A percentile compares a stretch with the other conserved stretches of the same genome.
Conservation (phyloP, 2,329 filamentous ascomycete genomes). For the Ophioceras dolichostomum region DNA sequence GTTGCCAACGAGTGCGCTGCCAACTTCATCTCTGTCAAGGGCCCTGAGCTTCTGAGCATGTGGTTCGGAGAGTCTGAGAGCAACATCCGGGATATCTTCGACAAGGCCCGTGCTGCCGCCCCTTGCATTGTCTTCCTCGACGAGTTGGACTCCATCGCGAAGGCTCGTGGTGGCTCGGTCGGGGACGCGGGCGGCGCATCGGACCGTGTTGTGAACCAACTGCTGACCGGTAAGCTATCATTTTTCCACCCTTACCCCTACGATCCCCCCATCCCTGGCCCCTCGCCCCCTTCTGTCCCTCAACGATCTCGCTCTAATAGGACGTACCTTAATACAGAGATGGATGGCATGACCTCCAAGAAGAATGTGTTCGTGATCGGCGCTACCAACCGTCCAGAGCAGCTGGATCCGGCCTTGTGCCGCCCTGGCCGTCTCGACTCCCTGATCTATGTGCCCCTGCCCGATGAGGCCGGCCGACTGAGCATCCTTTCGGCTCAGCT, state of each 20-base stretch:
- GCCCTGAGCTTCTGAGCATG: constrained; percentile 96
- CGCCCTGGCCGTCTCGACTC: constrained; percentile 98
- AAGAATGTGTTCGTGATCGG: constrained; percentile 99
- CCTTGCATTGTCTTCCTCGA: constrained; percentile 98
- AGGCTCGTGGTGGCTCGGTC: constrained; percentile 92
- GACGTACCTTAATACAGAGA: constrained; percentile 41
- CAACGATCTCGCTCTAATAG: neutral
- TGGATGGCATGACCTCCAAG: constrained; percentile 99
- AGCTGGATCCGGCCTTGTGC: constrained; percentile 95
- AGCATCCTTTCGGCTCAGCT: constrained; percentile 92
- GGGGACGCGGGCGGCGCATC: constrained; percentile 97
- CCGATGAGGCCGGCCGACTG: constrained; percentile 79
- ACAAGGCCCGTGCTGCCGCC: constrained; percentile 96
- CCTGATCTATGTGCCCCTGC: constrained; percentile 93
- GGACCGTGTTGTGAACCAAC: constrained; percentile 99
- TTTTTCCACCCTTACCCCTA: too few relatives aligned
- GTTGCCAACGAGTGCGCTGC: constrained; percentile 98
- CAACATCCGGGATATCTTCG: constrained; percentile 99
- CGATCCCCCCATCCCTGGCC: too few relatives aligned
- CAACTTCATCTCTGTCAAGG: constrained; percentile 99
- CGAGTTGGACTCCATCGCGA: constrained; percentile 97
- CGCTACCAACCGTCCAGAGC: constrained; percentile 96
- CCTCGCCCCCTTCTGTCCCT: neutral
- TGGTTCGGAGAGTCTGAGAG: constrained; percentile 99
- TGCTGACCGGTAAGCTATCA: constrained; percentile 68